A percentile compares a stretch with the other conserved stretches of the same genome.
These are phyloP conservation scores for Eucalyptus fibrosa DNA, from an alignment of 345 rosid species.

Conservation along the genomic window DNA sequence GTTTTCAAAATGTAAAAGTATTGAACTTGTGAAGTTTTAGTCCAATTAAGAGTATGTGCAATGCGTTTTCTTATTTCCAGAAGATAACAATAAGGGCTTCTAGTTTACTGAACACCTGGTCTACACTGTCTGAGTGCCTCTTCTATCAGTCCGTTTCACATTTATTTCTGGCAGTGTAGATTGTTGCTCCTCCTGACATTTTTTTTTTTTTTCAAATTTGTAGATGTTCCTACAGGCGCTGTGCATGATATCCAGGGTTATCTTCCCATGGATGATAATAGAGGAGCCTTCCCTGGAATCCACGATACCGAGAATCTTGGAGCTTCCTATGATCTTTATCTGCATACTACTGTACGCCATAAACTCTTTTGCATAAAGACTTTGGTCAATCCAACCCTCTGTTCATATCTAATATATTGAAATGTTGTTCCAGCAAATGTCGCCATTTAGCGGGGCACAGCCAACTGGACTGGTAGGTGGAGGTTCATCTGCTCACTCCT, in stretches of 20 bases:
- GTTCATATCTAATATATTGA: background rate
- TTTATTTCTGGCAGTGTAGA: background rate
- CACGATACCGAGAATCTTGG: conserved; percentile 46
- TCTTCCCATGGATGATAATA: conserved; percentile 35
- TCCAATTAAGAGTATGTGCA: background rate
- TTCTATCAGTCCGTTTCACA: background rate
- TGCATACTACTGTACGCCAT: conserved; percentile 29
- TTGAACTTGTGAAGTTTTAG: background rate
- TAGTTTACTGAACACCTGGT: background rate
- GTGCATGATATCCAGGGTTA: conserved; percentile 29
- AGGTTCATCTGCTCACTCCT: conserved; percentile 16
- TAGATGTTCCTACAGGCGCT: conserved; percentile 18
- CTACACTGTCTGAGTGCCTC: background rate
- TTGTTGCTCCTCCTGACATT: background rate
- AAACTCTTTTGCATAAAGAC: background rate
- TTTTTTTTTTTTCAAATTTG: background rate
- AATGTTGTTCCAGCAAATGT: conserved; percentile 24
- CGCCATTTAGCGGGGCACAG: conserved; percentile 34
- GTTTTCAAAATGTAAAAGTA: background rate
- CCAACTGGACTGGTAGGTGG: conserved; percentile 26
- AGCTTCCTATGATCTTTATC: conserved; percentile 53
- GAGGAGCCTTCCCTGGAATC: conserved; percentile 23
- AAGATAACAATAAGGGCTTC: background rate
- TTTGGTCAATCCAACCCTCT: background rate
- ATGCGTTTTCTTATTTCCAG: background rate